phyloP scores from a whole-genome alignment of 495 filamentous ascomycete genomes.

The Penicillium antarcticum region DNA sequence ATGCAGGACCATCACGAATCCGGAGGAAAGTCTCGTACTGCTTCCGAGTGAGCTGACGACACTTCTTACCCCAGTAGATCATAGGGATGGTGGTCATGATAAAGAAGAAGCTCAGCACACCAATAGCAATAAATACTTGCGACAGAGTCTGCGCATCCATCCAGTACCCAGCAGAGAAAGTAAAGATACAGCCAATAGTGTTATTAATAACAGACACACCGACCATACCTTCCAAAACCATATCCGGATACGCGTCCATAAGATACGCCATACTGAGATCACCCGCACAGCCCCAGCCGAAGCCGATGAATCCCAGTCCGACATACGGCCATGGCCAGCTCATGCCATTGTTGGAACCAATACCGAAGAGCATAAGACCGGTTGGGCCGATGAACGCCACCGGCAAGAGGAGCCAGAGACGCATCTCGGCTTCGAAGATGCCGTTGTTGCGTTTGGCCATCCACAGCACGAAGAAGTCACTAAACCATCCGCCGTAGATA shows the following conservation, averaged over 20 bases:
- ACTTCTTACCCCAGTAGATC: slow-evolving; percentile 18
- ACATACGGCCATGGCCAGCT: slow-evolving; percentile 24
- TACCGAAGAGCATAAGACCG: slow-evolving; percentile 33
- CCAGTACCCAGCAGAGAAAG: slow-evolving; percentile 23
- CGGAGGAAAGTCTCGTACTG: slow-evolving; percentile 15
- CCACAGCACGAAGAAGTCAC: slow-evolving; percentile 31
- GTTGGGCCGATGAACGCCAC: slow-evolving; percentile 26
- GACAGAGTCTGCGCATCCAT: slow-evolving; percentile 15
- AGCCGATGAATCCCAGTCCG: slow-evolving; percentile 30
- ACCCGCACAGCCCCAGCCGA: slow-evolving; percentile 34
- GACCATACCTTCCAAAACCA: slow-evolving; percentile 35
- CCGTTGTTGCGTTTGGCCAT: slow-evolving; percentile 27
- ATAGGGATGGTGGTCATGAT: slow-evolving; percentile 17
- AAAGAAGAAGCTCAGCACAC: slow-evolving; percentile 15
- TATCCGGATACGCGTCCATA: slow-evolving; percentile 32
- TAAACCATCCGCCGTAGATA: slow-evolving; percentile 34
- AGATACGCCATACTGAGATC: slow-evolving; percentile 32
- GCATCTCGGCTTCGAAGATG: slow-evolving; percentile 30
- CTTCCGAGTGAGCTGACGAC: slow-evolving; percentile 12
- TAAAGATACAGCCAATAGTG: slow-evolving; percentile 33
- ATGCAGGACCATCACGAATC: slow-evolving; percentile 12
- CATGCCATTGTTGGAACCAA: slow-evolving; percentile 25
- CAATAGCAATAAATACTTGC: slow-evolving; percentile 29
- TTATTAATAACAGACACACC: slow-evolving; percentile 36
- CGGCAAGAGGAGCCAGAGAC: slow-evolving; percentile 34